Evolutionary conservation across 371 early-diverging fungal species (phyloP).

Genomic region (Mortierella sp.): DNA sequence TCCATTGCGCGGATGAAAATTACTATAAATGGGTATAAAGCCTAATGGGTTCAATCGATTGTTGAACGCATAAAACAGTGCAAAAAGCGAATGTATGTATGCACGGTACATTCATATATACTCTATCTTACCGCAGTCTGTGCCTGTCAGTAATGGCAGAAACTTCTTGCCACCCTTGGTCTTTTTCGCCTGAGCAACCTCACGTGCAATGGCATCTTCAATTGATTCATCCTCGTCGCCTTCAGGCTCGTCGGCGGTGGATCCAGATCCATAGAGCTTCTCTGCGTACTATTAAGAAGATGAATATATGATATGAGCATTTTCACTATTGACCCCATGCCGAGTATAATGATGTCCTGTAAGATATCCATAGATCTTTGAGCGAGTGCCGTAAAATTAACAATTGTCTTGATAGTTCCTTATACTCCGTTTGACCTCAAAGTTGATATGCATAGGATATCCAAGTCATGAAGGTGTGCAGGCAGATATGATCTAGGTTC

Average conservation of each 20-base stretch:
- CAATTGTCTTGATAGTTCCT: neutral
- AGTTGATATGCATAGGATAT: no score
- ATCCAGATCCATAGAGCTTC: slow-evolving; percentile 60
- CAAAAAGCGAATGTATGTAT: neutral
- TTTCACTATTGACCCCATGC: neutral
- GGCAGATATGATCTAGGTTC: neutral
- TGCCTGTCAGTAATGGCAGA: slow-evolving; percentile 65
- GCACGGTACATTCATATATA: neutral
- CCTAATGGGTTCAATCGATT: neutral
- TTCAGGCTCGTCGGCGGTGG: slow-evolving; percentile 42
- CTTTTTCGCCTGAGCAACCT: slow-evolving; percentile 71
- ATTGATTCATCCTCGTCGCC: slow-evolving; percentile 64
- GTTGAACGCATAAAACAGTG: no score
- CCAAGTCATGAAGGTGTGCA: neutral
- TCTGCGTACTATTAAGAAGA: slow-evolving; percentile 62
- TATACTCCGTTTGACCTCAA: neutral
- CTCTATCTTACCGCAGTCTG: slow-evolving; percentile 67
- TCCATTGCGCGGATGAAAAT: slow-evolving; percentile 66
- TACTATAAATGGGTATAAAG: slow-evolving; percentile 39
- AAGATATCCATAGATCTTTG: neutral
- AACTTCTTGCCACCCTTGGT: slow-evolving; percentile 62
- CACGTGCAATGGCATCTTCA: slow-evolving; percentile 77
- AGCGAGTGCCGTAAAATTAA: neutral
- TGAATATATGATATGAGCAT: neutral
- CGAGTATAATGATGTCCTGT: neutral